Evolutionary conservation across 2,329 filamentous ascomycete genomes (phyloP), one percentile per base, ranked within the genome.

Genomic region (Exophiala sp.): DNA sequence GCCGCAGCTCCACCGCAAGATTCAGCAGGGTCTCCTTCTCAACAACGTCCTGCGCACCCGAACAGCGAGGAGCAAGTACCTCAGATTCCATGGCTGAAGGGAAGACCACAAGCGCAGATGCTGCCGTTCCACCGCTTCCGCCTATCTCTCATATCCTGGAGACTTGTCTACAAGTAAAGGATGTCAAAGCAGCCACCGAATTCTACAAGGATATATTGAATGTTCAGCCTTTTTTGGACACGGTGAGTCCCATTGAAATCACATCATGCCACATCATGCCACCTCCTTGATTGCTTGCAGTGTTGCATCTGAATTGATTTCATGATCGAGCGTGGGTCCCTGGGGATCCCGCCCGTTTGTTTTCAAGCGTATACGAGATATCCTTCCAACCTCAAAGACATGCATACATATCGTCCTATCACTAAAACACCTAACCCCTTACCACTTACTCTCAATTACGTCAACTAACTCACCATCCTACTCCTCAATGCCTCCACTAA

Each of bases 161-260:
- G 40, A 65, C 63, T 18, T 58, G 57, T 46, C 56, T 65, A 10
- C 63, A 64, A 43, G 62, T 63, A 38, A 59, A 59, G 18, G 60
- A 62, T 42, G 21, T 65, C 19, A 46, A 45, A 1, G 42, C 50
- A 4, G 52, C 62, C 2, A 51, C 56, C 11, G 55, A 59, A 13
- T 65, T 65, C 48, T 65, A 65, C 49, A 58, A 53, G 23, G 54
- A 60, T 3, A 37, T 56, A 1, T 43, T 65, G n/a, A 52, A 58
- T 8, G 41, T 59, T 13, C 40, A 57, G n/a, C 62, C 62, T 2
- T 53, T 55, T 30, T 42, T 54, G 23, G 54, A 59, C 40, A 48
- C 54, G 44, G 53, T 56, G 30, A 46, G 48, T 24, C 2, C 2
- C 7, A n/a, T 32, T n/a, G 5, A 6, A 10, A 27, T 27, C 6